Evolutionary conservation across 208 protist genomes (phyloP).

Genomic region (Acanthamoeba royreba): DNA sequence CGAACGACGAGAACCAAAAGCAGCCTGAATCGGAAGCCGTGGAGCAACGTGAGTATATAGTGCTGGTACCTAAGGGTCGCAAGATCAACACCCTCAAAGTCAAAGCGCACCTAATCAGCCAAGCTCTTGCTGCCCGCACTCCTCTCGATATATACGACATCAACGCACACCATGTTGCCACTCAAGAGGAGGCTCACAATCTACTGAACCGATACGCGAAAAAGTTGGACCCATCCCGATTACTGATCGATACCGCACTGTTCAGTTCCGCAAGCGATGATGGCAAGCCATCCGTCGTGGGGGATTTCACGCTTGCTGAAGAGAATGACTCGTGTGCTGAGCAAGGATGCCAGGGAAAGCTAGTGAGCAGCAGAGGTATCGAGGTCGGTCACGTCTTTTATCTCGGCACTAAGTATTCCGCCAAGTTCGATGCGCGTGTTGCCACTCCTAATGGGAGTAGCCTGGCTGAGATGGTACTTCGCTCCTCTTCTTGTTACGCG

Average conservation of each 20-base stretch:
- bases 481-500: too few relatives aligned
- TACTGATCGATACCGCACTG: too few relatives aligned
- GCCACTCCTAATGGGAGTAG: neutral
- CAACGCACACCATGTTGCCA: neutral
- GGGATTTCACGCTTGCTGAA: neutral
- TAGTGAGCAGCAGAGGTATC: conserved; percentile 56
- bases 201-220: too few relatives aligned
- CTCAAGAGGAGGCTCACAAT: too few relatives aligned
- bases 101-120: neutral
- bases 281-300: neutral
- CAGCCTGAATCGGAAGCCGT: neutral
- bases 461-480: neutral
- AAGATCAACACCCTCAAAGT: neutral
- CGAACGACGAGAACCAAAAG: neutral
- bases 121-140: neutral
- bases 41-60: neutral
- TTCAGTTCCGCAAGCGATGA: too few relatives aligned
- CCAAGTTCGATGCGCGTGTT: conserved; percentile 29
- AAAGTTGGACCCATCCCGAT: too few relatives aligned
- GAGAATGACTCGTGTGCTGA: neutral
- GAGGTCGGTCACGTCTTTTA: conserved; percentile 79
- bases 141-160: neutral
- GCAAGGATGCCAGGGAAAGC: neutral
- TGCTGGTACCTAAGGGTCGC: neutral
- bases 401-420: conserved; percentile 75